Evolutionary conservation across 352 stramenopile species (phyloP).

Genomic region (Pythium monospermum): DNA sequence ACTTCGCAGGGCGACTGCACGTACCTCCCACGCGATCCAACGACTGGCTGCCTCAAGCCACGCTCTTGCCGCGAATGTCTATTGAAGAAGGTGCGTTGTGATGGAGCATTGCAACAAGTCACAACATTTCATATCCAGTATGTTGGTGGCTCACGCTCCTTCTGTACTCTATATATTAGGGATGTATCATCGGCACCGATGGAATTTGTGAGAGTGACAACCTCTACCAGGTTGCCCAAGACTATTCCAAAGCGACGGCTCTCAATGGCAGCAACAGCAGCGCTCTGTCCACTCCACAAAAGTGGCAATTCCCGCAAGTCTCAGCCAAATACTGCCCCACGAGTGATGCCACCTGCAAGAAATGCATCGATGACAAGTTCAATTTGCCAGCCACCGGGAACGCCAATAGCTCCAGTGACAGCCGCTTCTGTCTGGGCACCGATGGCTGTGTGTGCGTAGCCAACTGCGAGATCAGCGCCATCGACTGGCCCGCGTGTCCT

Average conservation of each 20-base stretch:
- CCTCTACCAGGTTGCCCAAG: not conserved
- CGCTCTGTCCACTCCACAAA: not conserved
- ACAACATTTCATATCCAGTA: too few relatives aligned
- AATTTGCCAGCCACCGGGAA: too few relatives aligned
- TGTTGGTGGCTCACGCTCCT: too few relatives aligned
- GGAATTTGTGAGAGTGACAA: not conserved
- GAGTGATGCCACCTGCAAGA: not conserved
- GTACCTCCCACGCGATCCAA: not conserved
- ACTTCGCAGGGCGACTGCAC: not conserved
- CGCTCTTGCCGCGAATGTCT: conserved; percentile 1
- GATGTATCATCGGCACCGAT: not conserved
- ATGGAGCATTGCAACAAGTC: too few relatives aligned
- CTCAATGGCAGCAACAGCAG: not conserved
- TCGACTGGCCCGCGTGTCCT: not conserved
- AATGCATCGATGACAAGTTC: not conserved
- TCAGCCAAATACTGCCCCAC: not conserved
- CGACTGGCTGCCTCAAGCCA: not conserved
- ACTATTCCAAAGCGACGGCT: not conserved
- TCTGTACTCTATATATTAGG: too few relatives aligned
- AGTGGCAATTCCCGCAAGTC: conserved; percentile 6
- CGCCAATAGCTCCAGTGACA: not conserved
- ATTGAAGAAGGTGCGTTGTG: too few relatives aligned
- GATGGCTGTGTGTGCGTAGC: conserved; percentile 10
- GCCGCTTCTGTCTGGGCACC: conserved; percentile 10
- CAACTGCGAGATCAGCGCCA: conserved; percentile 7